Conservation (phyloP, 192 early-diverging fungal genomes). For the Haplosporangium gracile region DNA sequence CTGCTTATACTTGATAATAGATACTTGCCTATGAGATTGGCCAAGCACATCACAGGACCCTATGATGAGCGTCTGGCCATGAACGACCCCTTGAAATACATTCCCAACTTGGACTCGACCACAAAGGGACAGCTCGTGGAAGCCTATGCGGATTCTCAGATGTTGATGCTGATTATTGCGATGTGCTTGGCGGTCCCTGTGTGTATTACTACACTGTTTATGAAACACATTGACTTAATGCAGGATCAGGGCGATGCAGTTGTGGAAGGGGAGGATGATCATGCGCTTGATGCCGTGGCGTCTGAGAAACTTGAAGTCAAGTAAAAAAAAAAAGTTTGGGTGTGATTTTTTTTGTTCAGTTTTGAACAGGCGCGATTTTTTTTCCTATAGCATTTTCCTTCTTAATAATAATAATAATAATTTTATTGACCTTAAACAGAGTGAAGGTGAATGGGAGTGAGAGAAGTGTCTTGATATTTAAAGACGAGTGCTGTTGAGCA, state of each 20-base stretch:
- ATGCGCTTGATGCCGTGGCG: too few relatives aligned
- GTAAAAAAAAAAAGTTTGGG: too few relatives aligned
- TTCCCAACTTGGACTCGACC: background rate
- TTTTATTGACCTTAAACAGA: too few relatives aligned
- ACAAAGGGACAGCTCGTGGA: constrained; percentile 17
- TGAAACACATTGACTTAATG: constrained; percentile 20
- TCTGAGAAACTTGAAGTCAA: too few relatives aligned
- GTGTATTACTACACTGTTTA: background rate
- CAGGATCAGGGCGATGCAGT: background rate
- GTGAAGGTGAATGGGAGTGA: too few relatives aligned
- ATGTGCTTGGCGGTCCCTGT: constrained; percentile 17
- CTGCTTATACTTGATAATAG: background rate
- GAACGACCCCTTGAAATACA: constrained; percentile 26
- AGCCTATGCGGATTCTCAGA: constrained; percentile 34
- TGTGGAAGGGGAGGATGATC: background rate
- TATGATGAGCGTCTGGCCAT: constrained; percentile 26
- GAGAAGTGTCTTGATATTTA: too few relatives aligned
- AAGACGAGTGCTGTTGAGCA: too few relatives aligned
- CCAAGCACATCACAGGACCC: constrained; percentile 23
- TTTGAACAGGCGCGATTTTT: too few relatives aligned
- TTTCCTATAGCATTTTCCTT: too few relatives aligned
- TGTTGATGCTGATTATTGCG: constrained; percentile 29
- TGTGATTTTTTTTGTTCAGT: too few relatives aligned
- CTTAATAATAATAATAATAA: too few relatives aligned
- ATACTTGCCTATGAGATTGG: constrained; percentile 25